A percentile compares a stretch with the other conserved stretches of the same genome.
phyloP scores from a whole-genome alignment of 2,329 filamentous ascomycete species.

The Pseudogymnoascus sp. region DNA sequence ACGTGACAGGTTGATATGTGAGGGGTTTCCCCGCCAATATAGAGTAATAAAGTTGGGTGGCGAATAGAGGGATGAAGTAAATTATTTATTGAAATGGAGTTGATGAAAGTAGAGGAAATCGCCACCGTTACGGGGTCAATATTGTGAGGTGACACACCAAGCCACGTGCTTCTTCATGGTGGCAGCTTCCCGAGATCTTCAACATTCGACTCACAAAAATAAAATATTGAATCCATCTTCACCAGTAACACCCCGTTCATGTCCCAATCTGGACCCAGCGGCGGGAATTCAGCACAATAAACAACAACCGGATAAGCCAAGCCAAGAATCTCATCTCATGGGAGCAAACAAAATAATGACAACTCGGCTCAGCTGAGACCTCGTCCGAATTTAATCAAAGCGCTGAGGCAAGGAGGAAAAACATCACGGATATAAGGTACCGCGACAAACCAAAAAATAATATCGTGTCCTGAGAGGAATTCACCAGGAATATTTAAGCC shows the following conservation, averaged over 20 bases:
- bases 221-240: too few relatives aligned
- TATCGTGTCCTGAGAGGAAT: not conserved
- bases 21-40: not conserved
- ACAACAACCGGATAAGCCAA: not conserved
- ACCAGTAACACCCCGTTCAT: not conserved
- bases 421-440: not conserved
- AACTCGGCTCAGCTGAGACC: not conserved
- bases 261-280: not conserved
- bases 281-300: not conserved
- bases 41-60: not conserved
- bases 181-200: conserved; percentile 4
- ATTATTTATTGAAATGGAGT: not conserved
- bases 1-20: not conserved
- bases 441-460: not conserved
- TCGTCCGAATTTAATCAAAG: not conserved
- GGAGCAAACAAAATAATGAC: not conserved
- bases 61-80: not conserved
- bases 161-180: not conserved
- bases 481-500: not conserved
- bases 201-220: not conserved
- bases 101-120: not conserved
- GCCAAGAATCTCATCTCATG: not conserved
- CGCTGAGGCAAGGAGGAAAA: not conserved
- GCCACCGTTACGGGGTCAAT: not conserved
- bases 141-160: not conserved